A percentile compares a stretch with the other conserved stretches of the same genome.
These are phyloP conservation scores for Globisporangium carolinianum DNA, from an alignment of 352 stramenopile genomes.

Conservation along the genomic window DNA sequence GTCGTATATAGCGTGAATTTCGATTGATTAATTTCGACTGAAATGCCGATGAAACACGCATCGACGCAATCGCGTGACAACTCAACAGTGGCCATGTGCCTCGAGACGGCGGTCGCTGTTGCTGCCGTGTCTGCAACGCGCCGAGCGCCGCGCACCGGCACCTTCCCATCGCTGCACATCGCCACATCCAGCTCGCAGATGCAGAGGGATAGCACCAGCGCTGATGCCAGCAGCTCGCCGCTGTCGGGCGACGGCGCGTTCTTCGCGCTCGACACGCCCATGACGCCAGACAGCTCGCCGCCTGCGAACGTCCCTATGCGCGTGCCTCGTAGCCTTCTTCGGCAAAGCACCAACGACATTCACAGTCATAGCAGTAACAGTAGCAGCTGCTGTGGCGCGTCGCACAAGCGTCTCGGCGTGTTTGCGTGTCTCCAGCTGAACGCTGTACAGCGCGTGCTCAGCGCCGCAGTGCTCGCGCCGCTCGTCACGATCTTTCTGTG, in stretches of 20 bases:
- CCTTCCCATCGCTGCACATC: no score
- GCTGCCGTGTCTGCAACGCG: no score
- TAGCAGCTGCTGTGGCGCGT: background rate
- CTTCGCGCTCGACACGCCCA: slow-evolving; percentile 15
- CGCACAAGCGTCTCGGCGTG: background rate
- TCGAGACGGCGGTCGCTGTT: no score
- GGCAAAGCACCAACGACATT: background rate
- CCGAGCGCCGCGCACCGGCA: no score
- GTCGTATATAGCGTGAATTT: no score
- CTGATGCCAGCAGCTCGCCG: slow-evolving; percentile 4
- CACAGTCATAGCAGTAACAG: background rate
- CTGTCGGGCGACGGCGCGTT: slow-evolving; percentile 2
- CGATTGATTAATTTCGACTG: no score
- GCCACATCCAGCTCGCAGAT: no score
- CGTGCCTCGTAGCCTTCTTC: background rate
- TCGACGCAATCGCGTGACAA: no score
- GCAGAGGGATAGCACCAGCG: no score
- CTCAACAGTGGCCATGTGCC: no score
- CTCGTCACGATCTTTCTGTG: slow-evolving; percentile 62
- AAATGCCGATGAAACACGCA: no score
- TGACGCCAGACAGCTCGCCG: slow-evolving; percentile 2
- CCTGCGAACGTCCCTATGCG: slow-evolving; percentile 1
- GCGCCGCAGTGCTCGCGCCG: slow-evolving; percentile 45
- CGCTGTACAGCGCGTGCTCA: slow-evolving; percentile 53
- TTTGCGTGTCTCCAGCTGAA: slow-evolving; percentile 27